Percentiles rank a stretch among this genome's conserved stretches.
phyloP scores from a whole-genome alignment of 1,284 basidiomycete genomes.

The Melanopsichium pennsylvanicum region DNA sequence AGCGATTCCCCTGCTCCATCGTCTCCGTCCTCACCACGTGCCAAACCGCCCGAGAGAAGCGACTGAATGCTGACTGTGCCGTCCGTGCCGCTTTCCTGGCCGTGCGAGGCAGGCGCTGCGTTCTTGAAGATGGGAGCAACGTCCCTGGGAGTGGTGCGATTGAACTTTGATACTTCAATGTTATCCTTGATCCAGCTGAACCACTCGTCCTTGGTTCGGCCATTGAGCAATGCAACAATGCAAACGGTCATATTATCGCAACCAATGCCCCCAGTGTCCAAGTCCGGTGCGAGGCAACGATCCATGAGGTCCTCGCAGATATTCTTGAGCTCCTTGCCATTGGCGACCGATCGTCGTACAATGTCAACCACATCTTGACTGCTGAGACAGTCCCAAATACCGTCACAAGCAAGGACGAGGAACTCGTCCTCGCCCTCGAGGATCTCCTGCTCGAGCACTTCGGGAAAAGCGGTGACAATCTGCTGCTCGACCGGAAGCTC shows the following conservation, averaged over 20 bases:
- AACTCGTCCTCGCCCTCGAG: slow-evolving; percentile 89
- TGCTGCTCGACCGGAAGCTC: slow-evolving; percentile 84
- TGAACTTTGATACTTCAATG: slow-evolving; percentile 75
- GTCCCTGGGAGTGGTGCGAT: slow-evolving; percentile 74
- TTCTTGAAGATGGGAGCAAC: slow-evolving; percentile 71
- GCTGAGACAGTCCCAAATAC: slow-evolving; percentile 96
- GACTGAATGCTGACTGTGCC: slow-evolving; percentile 58
- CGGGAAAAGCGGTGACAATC: slow-evolving; percentile 94
- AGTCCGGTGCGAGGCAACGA: slow-evolving; percentile 91
- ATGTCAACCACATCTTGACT: slow-evolving; percentile 94
- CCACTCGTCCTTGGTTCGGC: slow-evolving; percentile 90
- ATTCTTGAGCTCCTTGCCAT: slow-evolving; percentile 79
- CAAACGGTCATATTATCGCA: slow-evolving; percentile 99
- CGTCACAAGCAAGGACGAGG: slow-evolving; percentile 93
- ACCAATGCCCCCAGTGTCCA: slow-evolving; percentile 90
- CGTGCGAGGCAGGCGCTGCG: slow-evolving; percentile 32
- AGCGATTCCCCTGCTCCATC: slow-evolving; percentile 40
- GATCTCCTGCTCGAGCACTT: slow-evolving; percentile 81
- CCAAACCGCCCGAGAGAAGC: slow-evolving; percentile 57
- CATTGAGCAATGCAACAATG: slow-evolving; percentile 85
- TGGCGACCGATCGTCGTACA: slow-evolving; percentile 81
- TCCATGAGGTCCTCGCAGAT: slow-evolving; percentile 92
- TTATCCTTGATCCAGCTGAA: slow-evolving; percentile 87
- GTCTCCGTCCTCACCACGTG: slow-evolving; percentile 45
- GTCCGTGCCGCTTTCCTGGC: slow-evolving; percentile 26